Evolutionary conservation across 202 grass and related monocot genomes (phyloP), one percentile per base, ranked within the genome.

Genomic region (Schoenoplectus tabernaemontani): DNA sequence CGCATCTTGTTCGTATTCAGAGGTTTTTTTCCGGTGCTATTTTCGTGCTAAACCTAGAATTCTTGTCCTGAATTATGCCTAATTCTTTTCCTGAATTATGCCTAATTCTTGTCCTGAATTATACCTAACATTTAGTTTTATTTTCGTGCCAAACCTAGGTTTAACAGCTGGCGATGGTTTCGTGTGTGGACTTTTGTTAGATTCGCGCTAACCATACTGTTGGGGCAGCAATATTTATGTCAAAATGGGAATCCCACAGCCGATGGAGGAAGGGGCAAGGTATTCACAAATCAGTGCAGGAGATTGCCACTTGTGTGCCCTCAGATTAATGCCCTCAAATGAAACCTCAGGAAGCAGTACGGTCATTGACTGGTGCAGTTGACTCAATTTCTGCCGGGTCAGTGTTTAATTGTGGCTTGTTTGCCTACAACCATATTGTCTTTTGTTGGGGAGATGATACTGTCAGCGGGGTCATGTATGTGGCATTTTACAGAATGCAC

Each of bases 381-480:
- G 81, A 72, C 0, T 77, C 86, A 1, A 81, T 99, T 77, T 87
- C 96, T 26, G 96, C 96, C 0, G 96, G 96, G 9, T 99, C 96
- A 2, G 89, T 99, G 62, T 99, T 99, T 76, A 99, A 89, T 57
- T 99, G 96, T 0, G 96, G 89, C 54, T 74, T 95, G 70, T 99
- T 91, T 80, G 60, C 84, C 1, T 57, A 42, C 0, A 95, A 99
- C 66, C 84, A 82, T 43, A 95, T 90, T 0, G 92, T 91, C 37
- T 91, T 99, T 66, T 99, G 96, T 86, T 99, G 96, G 96, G 96
- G 96, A 4, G 96, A 99, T 53, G 96, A 99, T 58, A 88, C 91
- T 0, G 88, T 87, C 38, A 99, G 96, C 47, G 85, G 91, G 11
- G 88, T 99, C 1, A 86, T 99, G 96, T 99, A 10, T 99, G 96